phyloP scores from a whole-genome alignment of 192 early-diverging fungal genomes.

The Dissophora ornata region DNA sequence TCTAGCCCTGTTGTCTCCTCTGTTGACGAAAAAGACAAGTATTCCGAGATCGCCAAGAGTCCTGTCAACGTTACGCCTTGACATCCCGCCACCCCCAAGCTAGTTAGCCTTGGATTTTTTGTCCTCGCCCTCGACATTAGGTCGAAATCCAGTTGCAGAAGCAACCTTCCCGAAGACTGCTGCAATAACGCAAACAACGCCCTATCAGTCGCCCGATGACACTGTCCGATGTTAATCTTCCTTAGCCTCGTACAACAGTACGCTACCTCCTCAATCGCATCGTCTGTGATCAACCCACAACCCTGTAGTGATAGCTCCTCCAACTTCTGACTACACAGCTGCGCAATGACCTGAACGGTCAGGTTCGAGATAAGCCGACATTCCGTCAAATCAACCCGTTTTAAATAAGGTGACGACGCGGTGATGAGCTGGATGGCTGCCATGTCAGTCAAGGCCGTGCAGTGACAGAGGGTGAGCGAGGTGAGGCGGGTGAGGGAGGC shows the following conservation, averaged over 20 bases:
- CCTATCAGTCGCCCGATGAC: slow-evolving; percentile 21
- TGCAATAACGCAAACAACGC: no score
- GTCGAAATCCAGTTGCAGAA: neutral
- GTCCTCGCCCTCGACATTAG: neutral
- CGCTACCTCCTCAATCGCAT: slow-evolving; percentile 33
- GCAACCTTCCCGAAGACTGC: slow-evolving; percentile 12
- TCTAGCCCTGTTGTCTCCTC: neutral
- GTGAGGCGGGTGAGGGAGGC: slow-evolving; percentile 25
- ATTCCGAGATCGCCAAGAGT: slow-evolving; percentile 15
- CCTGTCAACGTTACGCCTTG: slow-evolving; percentile 22
- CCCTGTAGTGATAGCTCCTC: slow-evolving; percentile 37
- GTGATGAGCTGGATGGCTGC: slow-evolving; percentile 34
- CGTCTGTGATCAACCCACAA: slow-evolving; percentile 33
- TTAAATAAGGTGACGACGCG: slow-evolving; percentile 35
- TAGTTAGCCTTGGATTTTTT: slow-evolving; percentile 16
- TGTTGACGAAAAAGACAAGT: neutral
- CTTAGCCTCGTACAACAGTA: slow-evolving; percentile 22
- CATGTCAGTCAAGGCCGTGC: slow-evolving; percentile 36
- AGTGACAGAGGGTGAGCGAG: slow-evolving; percentile 25
- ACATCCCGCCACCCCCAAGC: slow-evolving; percentile 33
- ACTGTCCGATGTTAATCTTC: slow-evolving; percentile 24
- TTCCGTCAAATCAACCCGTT: slow-evolving; percentile 35
- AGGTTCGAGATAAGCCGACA: slow-evolving; percentile 36
- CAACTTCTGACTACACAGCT: slow-evolving; percentile 21
- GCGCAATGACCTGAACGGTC: slow-evolving; percentile 35